Conservation (phyloP, 805 yeast species). For the Yarrowia sp. region DNA sequence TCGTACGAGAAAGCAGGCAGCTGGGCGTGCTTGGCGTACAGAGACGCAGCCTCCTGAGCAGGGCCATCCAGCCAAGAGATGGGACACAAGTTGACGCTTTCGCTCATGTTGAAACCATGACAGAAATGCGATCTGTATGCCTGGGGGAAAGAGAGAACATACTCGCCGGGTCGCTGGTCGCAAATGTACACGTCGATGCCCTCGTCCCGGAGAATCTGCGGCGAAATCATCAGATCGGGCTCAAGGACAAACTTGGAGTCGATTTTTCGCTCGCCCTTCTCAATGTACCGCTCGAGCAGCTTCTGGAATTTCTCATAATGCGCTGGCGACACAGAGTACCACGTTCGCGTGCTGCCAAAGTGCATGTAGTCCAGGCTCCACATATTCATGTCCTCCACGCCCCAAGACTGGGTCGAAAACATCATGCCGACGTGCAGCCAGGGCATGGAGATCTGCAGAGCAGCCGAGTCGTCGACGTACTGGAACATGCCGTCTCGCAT, state of each 20-base stretch:
- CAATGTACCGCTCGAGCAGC: conserved; percentile 42
- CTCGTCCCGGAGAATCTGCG: conserved; percentile 48
- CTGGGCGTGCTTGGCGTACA: conserved; percentile 33
- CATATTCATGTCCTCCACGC: conserved; percentile 83
- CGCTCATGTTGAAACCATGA: conserved; percentile 64
- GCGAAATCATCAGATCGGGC: conserved; percentile 68
- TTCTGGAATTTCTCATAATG: conserved; percentile 57
- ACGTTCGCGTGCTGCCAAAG: conserved; percentile 73
- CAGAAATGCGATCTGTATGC: conserved; percentile 86
- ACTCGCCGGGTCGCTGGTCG: conserved; percentile 75
- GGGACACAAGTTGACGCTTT: conserved; percentile 40
- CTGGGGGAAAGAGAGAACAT: conserved; percentile 78
- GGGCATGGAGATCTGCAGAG: conserved; percentile 78
- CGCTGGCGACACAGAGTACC: conserved; percentile 79
- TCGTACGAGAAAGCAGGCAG: conserved; percentile 40
- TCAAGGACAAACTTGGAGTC: conserved; percentile 73
- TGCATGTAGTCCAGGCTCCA: conserved; percentile 81
- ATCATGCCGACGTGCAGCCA: conserved; percentile 84
- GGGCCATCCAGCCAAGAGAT: conserved; percentile 38
- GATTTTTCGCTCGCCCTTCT: conserved; percentile 40
- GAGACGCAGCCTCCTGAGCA: conserved; percentile 35
- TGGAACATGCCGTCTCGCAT: conserved; percentile 67
- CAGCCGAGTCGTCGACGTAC: conserved; percentile 60
- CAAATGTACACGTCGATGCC: conserved; percentile 52
- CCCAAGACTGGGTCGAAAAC: conserved; percentile 86